Evolutionary conservation across 2,329 filamentous ascomycete genomes (phyloP).

Genomic region (Stemphylium vesicarium): DNA sequence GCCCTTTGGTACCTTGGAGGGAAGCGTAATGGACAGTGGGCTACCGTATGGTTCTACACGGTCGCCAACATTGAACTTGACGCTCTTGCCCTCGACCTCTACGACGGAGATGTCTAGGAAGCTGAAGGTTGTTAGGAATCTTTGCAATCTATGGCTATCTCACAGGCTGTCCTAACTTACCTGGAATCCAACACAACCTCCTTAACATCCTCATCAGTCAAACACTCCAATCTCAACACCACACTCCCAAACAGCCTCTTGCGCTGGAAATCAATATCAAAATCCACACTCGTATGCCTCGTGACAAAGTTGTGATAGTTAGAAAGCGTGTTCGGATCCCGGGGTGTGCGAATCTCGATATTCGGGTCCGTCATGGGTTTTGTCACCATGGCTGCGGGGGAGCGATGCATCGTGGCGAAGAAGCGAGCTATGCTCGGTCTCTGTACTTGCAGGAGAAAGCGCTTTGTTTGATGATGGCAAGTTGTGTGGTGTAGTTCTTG

Average conservation of each 20-base stretch:
- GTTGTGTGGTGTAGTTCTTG: not conserved
- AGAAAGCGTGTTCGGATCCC: constrained; percentile 88
- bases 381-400: constrained; percentile 41
- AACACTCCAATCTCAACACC: constrained; percentile 74
- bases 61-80: constrained; percentile 73
- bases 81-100: constrained; percentile 68
- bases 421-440: not conserved
- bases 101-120: constrained; percentile 76
- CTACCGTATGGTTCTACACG: constrained; percentile 76
- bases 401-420: constrained; percentile 30
- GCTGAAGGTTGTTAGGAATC: constrained; percentile 46
- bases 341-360: constrained; percentile 53
- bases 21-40: constrained; percentile 68
- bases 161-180: constrained; percentile 27
- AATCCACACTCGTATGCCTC: constrained; percentile 79
- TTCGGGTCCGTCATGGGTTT: constrained; percentile 48
- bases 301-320: constrained; percentile 92
- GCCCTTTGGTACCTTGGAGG: constrained; percentile 54
- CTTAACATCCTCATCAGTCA: constrained; percentile 73
- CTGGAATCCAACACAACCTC: constrained; percentile 89
- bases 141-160: not conserved
- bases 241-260: constrained; percentile 80
- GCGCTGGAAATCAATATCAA: constrained; percentile 82
- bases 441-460: not conserved
- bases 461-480: not conserved